phyloP scores from a whole-genome alignment of 106 monocot species.

The Acorus gramineus region DNA sequence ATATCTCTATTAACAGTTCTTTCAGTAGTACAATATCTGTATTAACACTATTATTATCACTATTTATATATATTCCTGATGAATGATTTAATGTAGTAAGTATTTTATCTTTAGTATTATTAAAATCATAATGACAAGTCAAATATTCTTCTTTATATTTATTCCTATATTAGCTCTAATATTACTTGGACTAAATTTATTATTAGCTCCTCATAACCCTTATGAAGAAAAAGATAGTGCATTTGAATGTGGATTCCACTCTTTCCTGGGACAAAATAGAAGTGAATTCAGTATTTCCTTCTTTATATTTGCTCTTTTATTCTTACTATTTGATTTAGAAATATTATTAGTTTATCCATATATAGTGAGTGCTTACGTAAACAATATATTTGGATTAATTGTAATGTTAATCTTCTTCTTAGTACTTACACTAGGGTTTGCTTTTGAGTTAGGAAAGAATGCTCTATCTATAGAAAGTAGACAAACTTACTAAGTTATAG shows the following conservation, averaged over 20 bases:
- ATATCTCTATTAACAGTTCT: slow-evolving; percentile 4
- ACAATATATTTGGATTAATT: too few species aligned
- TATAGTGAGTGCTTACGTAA: too few species aligned
- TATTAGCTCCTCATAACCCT: slow-evolving; percentile 5
- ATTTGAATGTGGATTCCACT: slow-evolving; percentile 11
- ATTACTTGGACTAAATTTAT: background rate
- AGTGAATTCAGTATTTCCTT: slow-evolving; percentile 6
- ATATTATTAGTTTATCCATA: too few species aligned
- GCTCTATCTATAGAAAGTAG: too few species aligned
- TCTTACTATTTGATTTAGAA: slow-evolving; percentile 8
- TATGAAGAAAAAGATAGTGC: slow-evolving; percentile 8
- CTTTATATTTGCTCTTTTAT: slow-evolving; percentile 7
- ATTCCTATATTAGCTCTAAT: slow-evolving; percentile 6
- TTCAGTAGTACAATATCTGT: background rate
- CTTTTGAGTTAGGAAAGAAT: too few species aligned
- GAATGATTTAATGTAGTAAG: slow-evolving; percentile 5
- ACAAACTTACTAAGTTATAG: too few species aligned
- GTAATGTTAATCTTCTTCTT: too few species aligned
- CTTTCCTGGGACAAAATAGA: slow-evolving; percentile 5
- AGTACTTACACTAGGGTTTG: too few species aligned
- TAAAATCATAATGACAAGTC: background rate
- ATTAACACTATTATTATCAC: background rate
- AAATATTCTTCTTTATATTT: slow-evolving; percentile 8
- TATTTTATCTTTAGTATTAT: background rate
- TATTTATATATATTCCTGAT: slow-evolving; percentile 3